Conservation (phyloP, 306 rosid genomes). For the Citrullus colocynthis region DNA sequence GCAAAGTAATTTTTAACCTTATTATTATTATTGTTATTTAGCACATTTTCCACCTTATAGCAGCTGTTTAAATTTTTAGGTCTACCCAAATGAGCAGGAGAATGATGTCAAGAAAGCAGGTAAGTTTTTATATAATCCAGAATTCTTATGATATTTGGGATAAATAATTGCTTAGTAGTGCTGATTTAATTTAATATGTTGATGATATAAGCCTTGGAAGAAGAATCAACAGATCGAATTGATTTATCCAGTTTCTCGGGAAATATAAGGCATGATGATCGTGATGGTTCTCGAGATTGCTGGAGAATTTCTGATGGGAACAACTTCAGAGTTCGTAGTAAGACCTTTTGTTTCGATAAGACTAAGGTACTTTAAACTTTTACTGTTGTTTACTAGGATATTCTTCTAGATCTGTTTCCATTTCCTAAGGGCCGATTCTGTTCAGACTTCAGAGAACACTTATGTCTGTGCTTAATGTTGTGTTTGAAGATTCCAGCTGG, state of each 20-base stretch:
- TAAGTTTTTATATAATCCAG: constrained; percentile 8
- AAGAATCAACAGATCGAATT: constrained; percentile 60
- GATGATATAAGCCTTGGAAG: constrained; percentile 51
- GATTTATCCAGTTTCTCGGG: constrained; percentile 90
- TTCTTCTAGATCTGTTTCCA: not conserved
- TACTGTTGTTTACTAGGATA: not conserved
- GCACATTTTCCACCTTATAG: not conserved
- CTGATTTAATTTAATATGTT: constrained; percentile 23
- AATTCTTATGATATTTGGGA: not conserved
- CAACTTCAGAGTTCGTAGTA: constrained; percentile 94
- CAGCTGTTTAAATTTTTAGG: constrained; percentile 29
- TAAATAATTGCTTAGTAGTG: not conserved
- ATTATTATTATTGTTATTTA: not conserved
- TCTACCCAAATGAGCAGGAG: constrained; percentile 40
- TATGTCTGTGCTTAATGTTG: constrained; percentile 20
- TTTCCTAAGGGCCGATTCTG: constrained; percentile 3
- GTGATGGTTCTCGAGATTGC: constrained; percentile 84
- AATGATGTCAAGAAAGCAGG: constrained; percentile 56
- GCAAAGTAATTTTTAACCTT: too few relatives aligned
- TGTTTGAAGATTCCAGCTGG: constrained; percentile 77
- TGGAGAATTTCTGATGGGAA: constrained; percentile 92
- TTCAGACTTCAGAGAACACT: constrained; percentile 17
- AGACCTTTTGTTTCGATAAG: constrained; percentile 72
- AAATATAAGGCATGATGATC: constrained; percentile 59
- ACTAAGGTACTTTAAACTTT: constrained; percentile 45